Evolutionary conservation across 1,284 basidiomycete species (phyloP).

Genomic region (Kalmanozyma brasiliensis): DNA sequence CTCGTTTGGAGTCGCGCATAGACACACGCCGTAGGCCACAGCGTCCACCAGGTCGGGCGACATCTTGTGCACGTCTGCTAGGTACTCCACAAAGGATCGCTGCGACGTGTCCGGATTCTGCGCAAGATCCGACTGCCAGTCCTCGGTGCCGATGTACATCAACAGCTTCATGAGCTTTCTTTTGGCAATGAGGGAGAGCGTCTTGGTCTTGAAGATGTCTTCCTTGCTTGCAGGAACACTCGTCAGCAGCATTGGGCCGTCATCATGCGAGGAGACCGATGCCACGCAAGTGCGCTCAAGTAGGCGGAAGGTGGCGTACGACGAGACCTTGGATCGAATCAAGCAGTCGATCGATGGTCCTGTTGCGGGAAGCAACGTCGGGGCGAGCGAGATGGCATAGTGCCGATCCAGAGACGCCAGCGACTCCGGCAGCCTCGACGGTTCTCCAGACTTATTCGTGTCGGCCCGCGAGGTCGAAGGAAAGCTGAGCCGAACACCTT

Average conservation of each 20-base stretch:
- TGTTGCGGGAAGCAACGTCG: constrained; percentile 81
- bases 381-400: constrained; percentile 86
- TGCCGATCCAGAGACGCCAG: constrained; percentile 69
- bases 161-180: constrained; percentile 91
- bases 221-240: constrained; percentile 89
- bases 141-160: constrained; percentile 58
- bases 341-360: constrained; percentile 84
- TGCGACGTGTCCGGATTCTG: constrained; percentile 10
- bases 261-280: constrained; percentile 1
- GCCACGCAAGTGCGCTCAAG: constrained; percentile 72
- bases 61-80: constrained; percentile 76
- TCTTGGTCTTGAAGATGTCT: constrained; percentile 88
- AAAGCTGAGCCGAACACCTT: constrained; percentile 22
- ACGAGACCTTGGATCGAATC: constrained; percentile 84
- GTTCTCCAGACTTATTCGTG: not conserved
- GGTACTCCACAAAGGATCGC: constrained; percentile 70
- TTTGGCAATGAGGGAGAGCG: constrained; percentile 84
- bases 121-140: constrained; percentile 17
- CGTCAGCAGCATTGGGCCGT: constrained; percentile 11
- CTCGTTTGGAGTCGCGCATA: constrained; percentile 58
- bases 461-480: constrained; percentile 10
- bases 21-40: constrained; percentile 64
- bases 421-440: constrained; percentile 20
- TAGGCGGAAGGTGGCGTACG: constrained; percentile 88
- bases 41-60: constrained; percentile 71